Conservation (phyloP, 495 filamentous ascomycete genomes). For the Penicillium bovifimosum region DNA sequence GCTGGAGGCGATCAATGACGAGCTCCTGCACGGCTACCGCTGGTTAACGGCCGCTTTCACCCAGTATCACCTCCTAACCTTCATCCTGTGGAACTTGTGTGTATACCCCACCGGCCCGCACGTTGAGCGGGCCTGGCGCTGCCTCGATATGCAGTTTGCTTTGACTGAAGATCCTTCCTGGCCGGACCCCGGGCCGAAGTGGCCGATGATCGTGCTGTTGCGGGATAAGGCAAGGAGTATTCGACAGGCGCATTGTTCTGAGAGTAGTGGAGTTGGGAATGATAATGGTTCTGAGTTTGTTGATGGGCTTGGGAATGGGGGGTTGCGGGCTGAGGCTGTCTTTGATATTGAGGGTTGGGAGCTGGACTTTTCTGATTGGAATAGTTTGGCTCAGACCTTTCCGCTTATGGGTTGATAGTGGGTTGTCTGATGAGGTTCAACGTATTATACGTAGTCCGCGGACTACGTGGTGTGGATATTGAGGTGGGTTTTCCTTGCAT, state of each 20-base stretch:
- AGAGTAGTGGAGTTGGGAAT: not conserved
- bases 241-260: constrained; percentile 9
- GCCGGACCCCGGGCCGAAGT: constrained; percentile 18
- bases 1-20: constrained; percentile 20
- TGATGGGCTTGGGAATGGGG: not conserved
- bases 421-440: not conserved
- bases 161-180: constrained; percentile 13
- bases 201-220: constrained; percentile 20
- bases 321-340: not conserved
- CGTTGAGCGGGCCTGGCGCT: constrained; percentile 18
- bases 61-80: constrained; percentile 28
- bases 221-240: constrained; percentile 23
- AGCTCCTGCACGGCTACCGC: constrained; percentile 23
- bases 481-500: no score
- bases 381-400: constrained; percentile 19
- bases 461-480: no score
- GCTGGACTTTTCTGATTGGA: constrained; percentile 21
- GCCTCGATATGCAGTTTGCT: constrained; percentile 18
- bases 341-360: constrained; percentile 19
- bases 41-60: constrained; percentile 27
- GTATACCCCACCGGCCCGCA: constrained; percentile 15
- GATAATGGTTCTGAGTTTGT: not conserved
- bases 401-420: not conserved
- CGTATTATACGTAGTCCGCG: no score
- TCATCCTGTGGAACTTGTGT: constrained; percentile 31